Conservation (phyloP, 192 early-diverging fungal genomes). For the Chytriomyces hyalinus region DNA sequence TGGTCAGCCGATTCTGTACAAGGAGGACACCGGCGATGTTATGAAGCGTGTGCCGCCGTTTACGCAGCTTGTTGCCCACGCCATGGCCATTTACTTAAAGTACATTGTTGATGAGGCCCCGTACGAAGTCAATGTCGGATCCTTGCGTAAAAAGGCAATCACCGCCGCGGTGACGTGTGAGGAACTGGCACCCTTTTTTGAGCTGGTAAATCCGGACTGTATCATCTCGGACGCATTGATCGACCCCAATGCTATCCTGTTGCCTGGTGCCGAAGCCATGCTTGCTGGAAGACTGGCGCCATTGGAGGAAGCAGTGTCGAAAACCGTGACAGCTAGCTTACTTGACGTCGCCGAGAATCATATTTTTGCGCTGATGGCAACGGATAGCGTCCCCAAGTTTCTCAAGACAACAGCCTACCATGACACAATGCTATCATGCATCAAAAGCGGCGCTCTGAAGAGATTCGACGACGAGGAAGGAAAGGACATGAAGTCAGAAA, state of each 20-base stretch:
- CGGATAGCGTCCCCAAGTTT: slow-evolving; percentile 79
- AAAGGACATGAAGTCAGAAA: too few relatives aligned
- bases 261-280: slow-evolving; percentile 37
- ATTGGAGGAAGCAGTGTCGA: slow-evolving; percentile 2
- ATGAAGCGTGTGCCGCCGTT: not conserved
- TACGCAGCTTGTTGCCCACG: slow-evolving; percentile 40
- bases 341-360: slow-evolving; percentile 70
- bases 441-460: slow-evolving; percentile 15
- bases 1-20: slow-evolving; percentile 20
- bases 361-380: slow-evolving; percentile 74
- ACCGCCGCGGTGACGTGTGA: slow-evolving; percentile 22
- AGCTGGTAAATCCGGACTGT: slow-evolving; percentile 21
- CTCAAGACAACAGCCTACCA: slow-evolving; percentile 52
- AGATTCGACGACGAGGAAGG: slow-evolving; percentile 13
- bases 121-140: slow-evolving; percentile 53
- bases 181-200: slow-evolving; percentile 31
- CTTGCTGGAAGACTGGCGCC: slow-evolving; percentile 18
- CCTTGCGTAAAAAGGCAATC: slow-evolving; percentile 45
- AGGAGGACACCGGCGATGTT: not conserved
- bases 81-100: slow-evolving; percentile 49
- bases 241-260: slow-evolving; percentile 1
- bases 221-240: slow-evolving; percentile 15
- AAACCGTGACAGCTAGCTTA: slow-evolving; percentile 43
- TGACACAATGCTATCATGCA: slow-evolving; percentile 24
- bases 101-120: slow-evolving; percentile 44